These are phyloP conservation scores for Apiospora koreana DNA, from an alignment of 2,329 filamentous ascomycete species.

Conservation along the genomic window DNA sequence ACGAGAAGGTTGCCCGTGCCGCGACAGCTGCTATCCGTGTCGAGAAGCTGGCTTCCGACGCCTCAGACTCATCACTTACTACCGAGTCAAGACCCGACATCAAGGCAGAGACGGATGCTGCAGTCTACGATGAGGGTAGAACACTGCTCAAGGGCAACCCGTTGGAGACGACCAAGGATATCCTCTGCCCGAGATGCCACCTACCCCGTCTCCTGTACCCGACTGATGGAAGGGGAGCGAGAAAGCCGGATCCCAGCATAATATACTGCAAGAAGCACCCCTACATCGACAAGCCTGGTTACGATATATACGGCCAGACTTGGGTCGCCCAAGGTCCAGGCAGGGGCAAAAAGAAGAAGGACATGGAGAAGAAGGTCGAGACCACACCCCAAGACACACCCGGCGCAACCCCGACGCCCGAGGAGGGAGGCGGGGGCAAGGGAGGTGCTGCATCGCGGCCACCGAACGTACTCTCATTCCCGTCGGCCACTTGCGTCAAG, in stretches of 20 bases:
- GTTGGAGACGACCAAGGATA: constrained; percentile 69
- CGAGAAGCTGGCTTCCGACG: constrained; percentile 61
- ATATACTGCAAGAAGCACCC: constrained; percentile 80
- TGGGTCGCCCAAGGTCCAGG: constrained; percentile 73
- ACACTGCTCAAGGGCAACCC: constrained; percentile 72
- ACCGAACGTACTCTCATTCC: constrained; percentile 63
- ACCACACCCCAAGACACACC: constrained; percentile 47
- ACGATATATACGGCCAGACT: constrained; percentile 81
- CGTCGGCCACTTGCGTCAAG: constrained; percentile 67
- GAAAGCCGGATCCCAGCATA: constrained; percentile 64
- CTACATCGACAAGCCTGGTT: constrained; percentile 74
- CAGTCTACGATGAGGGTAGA: constrained; percentile 68
- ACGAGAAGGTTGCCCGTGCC: constrained; percentile 75
- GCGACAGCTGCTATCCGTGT: constrained; percentile 64
- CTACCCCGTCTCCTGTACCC: constrained; percentile 74
- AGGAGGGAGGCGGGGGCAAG: constrained; percentile 38
- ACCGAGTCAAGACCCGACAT: constrained; percentile 57
- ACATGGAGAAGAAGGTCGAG: constrained; percentile 62
- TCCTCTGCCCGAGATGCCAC: constrained; percentile 73
- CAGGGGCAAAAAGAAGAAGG: constrained; percentile 79
- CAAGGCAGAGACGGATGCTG: constrained; percentile 66
- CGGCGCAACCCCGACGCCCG: constrained; percentile 41
- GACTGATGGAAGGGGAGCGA: constrained; percentile 67
- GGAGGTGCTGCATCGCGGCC: constrained; percentile 43
- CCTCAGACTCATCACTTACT: constrained; percentile 50